Conservation (phyloP, 78 protist genomes). For the Speleostelium caveatum region DNA sequence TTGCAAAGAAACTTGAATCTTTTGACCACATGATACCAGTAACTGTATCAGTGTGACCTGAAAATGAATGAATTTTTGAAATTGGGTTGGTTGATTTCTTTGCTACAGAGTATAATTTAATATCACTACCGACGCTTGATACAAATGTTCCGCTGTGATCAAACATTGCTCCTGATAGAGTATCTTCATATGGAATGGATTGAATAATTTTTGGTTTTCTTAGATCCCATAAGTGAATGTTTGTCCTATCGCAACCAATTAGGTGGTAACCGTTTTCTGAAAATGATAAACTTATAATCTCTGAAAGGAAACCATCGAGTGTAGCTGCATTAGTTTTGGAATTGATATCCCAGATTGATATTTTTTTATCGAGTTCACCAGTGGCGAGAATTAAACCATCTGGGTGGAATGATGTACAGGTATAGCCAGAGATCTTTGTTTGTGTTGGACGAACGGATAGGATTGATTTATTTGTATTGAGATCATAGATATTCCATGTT, state of each 20-base stretch:
- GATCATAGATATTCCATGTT: conserved; percentile 89
- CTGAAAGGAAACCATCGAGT: conserved; percentile 49
- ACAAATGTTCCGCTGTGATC: conserved; percentile 86
- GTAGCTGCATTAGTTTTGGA: conserved; percentile 46
- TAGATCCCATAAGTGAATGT: conserved; percentile 92
- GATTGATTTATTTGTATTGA: conserved; percentile 19
- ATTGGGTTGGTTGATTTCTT: not conserved
- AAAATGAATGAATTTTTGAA: not conserved
- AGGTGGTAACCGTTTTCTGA: conserved; percentile 89
- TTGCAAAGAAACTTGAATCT: not conserved
- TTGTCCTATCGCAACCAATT: conserved; percentile 31
- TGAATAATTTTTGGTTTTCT: conserved; percentile 73
- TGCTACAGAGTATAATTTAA: conserved; percentile 7
- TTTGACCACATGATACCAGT: not conserved
- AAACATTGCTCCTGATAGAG: conserved; percentile 29
- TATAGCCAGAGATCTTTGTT: not conserved
- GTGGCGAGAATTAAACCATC: conserved; percentile 95
- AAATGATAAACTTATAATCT: conserved; percentile 63
- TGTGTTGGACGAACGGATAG: not conserved
- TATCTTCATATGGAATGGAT: conserved; percentile 12
- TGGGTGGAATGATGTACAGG: conserved; percentile 88
- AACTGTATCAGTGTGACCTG: not conserved
- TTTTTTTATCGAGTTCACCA: conserved; percentile 56
- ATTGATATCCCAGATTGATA: conserved; percentile 85
- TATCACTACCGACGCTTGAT: conserved; percentile 59